These are phyloP conservation scores for Crithidia sp. DNA, from an alignment of 208 protist genomes.

Conservation along the genomic window DNA sequence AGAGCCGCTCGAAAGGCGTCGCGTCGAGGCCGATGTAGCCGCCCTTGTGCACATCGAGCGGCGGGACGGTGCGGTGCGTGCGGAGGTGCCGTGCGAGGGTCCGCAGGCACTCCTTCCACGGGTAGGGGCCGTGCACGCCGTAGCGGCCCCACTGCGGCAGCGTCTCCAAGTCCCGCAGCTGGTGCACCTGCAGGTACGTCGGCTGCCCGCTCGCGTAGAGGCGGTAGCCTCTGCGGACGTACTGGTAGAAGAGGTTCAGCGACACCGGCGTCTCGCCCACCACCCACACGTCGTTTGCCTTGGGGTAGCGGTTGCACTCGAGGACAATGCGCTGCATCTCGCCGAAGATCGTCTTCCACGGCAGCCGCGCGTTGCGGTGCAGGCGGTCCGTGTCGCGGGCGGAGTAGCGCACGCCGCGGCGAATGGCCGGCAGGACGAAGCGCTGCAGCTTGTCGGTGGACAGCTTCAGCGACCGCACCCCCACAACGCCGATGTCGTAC, in stretches of 20 bases:
- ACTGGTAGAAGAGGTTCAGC: constrained; percentile 76
- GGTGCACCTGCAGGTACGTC: constrained; percentile 67
- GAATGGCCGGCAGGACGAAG: constrained; percentile 75
- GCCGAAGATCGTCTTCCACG: constrained; percentile 72
- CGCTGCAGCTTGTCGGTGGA: constrained; percentile 55
- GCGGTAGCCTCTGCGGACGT: constrained; percentile 66
- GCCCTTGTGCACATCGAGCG: constrained; percentile 80
- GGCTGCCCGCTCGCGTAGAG: constrained; percentile 44
- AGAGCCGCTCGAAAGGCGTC: constrained; percentile 73
- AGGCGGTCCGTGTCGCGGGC: constrained; percentile 63
- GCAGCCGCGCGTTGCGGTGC: constrained; percentile 60
- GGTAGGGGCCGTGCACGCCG: constrained; percentile 75
- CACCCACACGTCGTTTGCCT: constrained; percentile 84
- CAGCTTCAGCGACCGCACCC: constrained; percentile 64
- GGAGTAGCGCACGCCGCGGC: constrained; percentile 78
- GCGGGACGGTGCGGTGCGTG: constrained; percentile 34
- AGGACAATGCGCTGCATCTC: constrained; percentile 74
- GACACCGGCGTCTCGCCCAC: constrained; percentile 73
- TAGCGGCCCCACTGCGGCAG: constrained; percentile 68
- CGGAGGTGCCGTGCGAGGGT: constrained; percentile 49
- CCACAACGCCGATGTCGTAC: constrained; percentile 79
- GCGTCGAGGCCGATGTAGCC: constrained; percentile 82
- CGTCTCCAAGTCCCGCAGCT: constrained; percentile 75
- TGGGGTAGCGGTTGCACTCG: constrained; percentile 80
- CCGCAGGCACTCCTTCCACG: constrained; percentile 73